Evolutionary conservation across 495 filamentous ascomycete genomes (phyloP).

Genomic region (Penicillium roqueforti): DNA sequence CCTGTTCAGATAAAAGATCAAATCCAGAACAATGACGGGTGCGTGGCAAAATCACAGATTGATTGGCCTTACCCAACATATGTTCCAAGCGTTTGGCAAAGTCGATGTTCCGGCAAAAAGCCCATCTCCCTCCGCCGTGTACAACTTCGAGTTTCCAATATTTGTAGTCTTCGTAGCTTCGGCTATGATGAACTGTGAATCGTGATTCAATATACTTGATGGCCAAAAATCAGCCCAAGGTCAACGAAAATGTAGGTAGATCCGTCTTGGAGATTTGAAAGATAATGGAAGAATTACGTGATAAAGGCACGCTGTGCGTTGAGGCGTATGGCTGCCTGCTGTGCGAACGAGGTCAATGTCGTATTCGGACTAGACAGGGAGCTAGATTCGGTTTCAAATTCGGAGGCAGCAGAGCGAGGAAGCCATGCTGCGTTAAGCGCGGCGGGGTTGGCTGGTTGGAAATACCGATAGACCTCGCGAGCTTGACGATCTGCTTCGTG

Average conservation of each 20-base stretch:
- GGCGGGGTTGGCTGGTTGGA: slow-evolving; percentile 18
- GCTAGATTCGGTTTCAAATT: not conserved
- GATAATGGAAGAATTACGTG: slow-evolving; percentile 12
- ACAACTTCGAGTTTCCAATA: slow-evolving; percentile 25
- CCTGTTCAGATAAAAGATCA: not conserved
- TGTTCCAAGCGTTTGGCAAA: slow-evolving; percentile 29
- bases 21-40: too few relatives aligned
- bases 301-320: slow-evolving; percentile 36
- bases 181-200: slow-evolving; percentile 47
- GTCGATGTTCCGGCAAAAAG: slow-evolving; percentile 41
- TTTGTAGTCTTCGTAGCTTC: slow-evolving; percentile 44
- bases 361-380: slow-evolving; percentile 37
- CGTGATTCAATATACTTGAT: slow-evolving; percentile 27
- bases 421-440: not conserved
- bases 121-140: slow-evolving; percentile 31
- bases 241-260: not conserved
- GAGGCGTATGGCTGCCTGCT: slow-evolving; percentile 39
- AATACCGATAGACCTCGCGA: slow-evolving; percentile 33
- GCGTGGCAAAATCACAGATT: slow-evolving; percentile 25
- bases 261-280: too few relatives aligned
- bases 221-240: not conserved
- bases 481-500: slow-evolving; percentile 18
- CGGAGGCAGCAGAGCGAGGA: not conserved
- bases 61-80: slow-evolving; percentile 1
- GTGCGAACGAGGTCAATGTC: slow-evolving; percentile 42